Conservation (phyloP, 106 monocot genomes). For the Posidonia australis region DNA sequence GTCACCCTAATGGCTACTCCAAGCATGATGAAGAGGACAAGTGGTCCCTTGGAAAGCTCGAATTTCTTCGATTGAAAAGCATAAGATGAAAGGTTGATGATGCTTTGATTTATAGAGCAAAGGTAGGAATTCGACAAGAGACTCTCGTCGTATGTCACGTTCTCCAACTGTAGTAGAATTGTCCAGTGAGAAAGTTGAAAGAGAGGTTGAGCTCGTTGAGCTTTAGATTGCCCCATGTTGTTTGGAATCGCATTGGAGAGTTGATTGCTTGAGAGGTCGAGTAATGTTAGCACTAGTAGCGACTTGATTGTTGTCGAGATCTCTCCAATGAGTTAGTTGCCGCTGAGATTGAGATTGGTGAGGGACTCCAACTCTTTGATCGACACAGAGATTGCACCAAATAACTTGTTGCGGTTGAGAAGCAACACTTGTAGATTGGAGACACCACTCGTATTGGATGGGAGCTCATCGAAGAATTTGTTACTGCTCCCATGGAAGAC, state of each 20-base stretch:
- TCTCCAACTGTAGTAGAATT: conserved; percentile 39
- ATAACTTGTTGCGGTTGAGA: conserved; percentile 34
- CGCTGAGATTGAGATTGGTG: conserved; percentile 41
- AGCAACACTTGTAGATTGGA: conserved; percentile 20
- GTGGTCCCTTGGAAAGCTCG: no score
- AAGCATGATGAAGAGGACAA: no score
- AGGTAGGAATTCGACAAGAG: conserved; percentile 44
- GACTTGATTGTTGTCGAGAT: conserved; percentile 47
- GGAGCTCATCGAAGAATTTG: conserved; percentile 39
- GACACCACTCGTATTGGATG: no score
- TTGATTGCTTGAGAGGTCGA: conserved; percentile 61
- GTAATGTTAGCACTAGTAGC: no score
- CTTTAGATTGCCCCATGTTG: no score
- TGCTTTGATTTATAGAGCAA: conserved; percentile 18
- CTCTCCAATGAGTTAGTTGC: conserved; percentile 42
- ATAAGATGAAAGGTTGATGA: no score
- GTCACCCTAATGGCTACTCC: no score
- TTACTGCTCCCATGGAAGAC: conserved; percentile 42
- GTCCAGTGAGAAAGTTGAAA: neutral
- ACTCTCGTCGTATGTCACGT: conserved; percentile 15
- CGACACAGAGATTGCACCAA: conserved; percentile 34
- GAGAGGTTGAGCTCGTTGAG: no score
- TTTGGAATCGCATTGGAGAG: conserved; percentile 45
- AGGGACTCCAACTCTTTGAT: conserved; percentile 21
- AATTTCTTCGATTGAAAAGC: neutral